These are phyloP conservation scores for Picea mariana DNA, from an alignment of 83 land plant species.

Conservation along the genomic window DNA sequence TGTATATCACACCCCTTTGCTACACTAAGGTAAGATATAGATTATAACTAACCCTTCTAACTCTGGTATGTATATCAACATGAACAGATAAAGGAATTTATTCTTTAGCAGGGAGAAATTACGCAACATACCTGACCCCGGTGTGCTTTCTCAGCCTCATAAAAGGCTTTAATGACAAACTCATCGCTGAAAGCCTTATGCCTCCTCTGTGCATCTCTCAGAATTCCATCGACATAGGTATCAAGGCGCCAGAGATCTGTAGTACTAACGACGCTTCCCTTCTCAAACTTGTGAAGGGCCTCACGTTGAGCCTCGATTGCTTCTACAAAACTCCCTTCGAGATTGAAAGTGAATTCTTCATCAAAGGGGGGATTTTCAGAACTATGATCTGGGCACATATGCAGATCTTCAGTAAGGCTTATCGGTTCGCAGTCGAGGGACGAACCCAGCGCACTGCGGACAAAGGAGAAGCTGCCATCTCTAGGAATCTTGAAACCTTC, in stretches of 20 bases:
- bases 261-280: constrained; percentile 12
- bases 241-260: constrained; percentile 15
- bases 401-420: constrained; percentile 21
- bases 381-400: constrained; percentile 23
- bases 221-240: constrained; percentile 56
- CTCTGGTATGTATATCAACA: neutral
- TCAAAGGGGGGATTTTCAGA: constrained; percentile 22
- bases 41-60: neutral
- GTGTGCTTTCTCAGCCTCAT: constrained; percentile 90
- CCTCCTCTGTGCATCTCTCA: constrained; percentile 66
- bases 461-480: constrained; percentile 40
- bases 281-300: constrained; percentile 10
- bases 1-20: too few species aligned
- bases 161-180: constrained; percentile 80
- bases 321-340: constrained; percentile 39
- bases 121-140: constrained; percentile 61
- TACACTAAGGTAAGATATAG: too few species aligned
- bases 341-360: constrained; percentile 39
- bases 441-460: constrained; percentile 44
- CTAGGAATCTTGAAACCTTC: constrained; percentile 25
- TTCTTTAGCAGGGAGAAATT: neutral
- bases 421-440: constrained; percentile 24
- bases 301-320: neutral
- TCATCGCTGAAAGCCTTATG: constrained; percentile 74
- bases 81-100: neutral